phyloP scores from a whole-genome alignment of 495 filamentous ascomycete species.

The Neurospora sp. region DNA sequence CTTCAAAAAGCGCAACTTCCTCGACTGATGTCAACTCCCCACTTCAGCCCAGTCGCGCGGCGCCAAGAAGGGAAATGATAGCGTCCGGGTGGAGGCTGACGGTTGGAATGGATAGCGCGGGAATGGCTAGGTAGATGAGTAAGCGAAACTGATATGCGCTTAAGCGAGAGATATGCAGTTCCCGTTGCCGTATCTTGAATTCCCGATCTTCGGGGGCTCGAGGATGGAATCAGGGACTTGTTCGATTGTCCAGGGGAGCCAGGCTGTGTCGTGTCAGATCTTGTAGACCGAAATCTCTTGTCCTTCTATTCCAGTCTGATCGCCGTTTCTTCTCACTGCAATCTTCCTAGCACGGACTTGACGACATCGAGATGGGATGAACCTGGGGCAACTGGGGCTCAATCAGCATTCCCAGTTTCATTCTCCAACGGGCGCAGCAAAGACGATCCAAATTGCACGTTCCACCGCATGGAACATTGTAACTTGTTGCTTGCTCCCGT shows the following conservation, averaged over 20 bases:
- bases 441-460: neutral
- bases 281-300: neutral
- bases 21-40: neutral
- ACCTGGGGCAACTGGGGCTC: neutral
- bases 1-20: neutral
- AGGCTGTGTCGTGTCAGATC: neutral
- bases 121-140: neutral
- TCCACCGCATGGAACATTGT: neutral
- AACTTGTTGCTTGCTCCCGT: neutral
- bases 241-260: neutral
- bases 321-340: neutral
- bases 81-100: neutral
- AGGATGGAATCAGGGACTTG: neutral
- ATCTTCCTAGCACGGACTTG: neutral
- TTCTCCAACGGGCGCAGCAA: neutral
- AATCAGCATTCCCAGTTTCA: neutral
- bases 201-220: neutral
- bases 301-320: neutral
- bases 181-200: neutral
- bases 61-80: neutral
- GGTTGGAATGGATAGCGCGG: neutral
- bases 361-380: neutral
- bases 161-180: conserved; percentile 1
- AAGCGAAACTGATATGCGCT: neutral
- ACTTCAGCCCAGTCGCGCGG: neutral